These are phyloP conservation scores for Pseudogymnoascus sp. DNA, from an alignment of 2,329 filamentous ascomycete genomes.

Conservation along the genomic window DNA sequence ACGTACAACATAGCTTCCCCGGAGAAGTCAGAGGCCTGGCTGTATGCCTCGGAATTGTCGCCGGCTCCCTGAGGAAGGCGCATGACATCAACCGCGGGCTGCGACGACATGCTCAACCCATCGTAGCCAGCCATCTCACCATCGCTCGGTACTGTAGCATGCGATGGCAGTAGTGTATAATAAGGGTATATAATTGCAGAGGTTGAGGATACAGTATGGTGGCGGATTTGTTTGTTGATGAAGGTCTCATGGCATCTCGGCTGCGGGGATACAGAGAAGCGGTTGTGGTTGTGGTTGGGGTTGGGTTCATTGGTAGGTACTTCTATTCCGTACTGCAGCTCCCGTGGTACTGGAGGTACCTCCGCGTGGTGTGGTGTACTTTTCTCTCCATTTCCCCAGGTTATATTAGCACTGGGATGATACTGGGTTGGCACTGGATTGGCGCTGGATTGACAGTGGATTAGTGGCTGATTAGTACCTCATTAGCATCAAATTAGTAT, in stretches of 20 bases:
- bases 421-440: not conserved
- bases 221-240: not conserved
- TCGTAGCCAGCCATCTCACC: conserved; percentile 9
- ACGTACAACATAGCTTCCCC: conserved; percentile 8
- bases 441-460: not conserved
- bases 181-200: not conserved
- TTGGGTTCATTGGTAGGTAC: not conserved
- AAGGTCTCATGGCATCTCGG: not conserved
- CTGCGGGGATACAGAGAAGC: not conserved
- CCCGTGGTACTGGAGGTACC: not conserved
- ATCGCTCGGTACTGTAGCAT: not conserved
- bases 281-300: not conserved
- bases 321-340: not conserved
- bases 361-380: not conserved
- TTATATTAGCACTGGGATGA: not conserved
- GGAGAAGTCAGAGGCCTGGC: not conserved
- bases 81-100: not conserved
- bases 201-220: not conserved
- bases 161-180: not conserved
- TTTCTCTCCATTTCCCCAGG: conserved; percentile 4
- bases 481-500: not conserved
- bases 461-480: not conserved
- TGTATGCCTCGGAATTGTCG: not conserved
- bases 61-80: not conserved
- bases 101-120: conserved; percentile 10